Evolutionary conservation across 306 rosid species (phyloP).

Genomic region (Hippophae tibetana): DNA sequence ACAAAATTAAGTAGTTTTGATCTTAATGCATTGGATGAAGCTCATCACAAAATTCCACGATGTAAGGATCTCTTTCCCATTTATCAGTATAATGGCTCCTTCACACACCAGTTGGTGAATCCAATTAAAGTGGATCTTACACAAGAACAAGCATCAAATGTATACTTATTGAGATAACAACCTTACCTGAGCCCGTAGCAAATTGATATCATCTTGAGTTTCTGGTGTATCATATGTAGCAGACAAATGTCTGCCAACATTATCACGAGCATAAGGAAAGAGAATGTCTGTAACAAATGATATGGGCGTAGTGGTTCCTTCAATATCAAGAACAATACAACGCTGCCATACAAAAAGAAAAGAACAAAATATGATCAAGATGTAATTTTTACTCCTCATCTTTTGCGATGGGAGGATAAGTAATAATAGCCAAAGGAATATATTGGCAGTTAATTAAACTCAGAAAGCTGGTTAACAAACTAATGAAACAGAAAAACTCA

Average conservation of each 20-base stretch:
- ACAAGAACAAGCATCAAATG: neutral
- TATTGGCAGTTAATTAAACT: neutral
- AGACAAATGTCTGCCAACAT: slow-evolving; percentile 51
- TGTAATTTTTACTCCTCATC: too few relatives aligned
- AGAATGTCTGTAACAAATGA: slow-evolving; percentile 59
- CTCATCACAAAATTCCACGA: too few relatives aligned
- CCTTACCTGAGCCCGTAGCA: slow-evolving; percentile 50
- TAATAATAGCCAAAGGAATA: neutral
- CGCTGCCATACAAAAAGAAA: slow-evolving; percentile 25
- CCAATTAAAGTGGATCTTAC: neutral
- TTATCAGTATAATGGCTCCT: too few relatives aligned
- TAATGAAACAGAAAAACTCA: slow-evolving; percentile 18
- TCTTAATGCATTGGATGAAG: too few relatives aligned
- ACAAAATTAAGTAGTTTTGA: too few relatives aligned
- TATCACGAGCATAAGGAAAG: slow-evolving; percentile 57
- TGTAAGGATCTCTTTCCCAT: too few relatives aligned
- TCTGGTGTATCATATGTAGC: slow-evolving; percentile 43
- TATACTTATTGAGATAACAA: neutral
- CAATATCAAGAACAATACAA: slow-evolving; percentile 61
- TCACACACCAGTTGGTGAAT: too few relatives aligned
- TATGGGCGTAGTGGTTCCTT: slow-evolving; percentile 63
- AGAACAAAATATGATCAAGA: slow-evolving; percentile 1
- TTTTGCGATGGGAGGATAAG: neutral
- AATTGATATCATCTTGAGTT: slow-evolving; percentile 44
- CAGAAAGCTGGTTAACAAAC: too few relatives aligned